Evolutionary conservation across 1,139 yeast genomes (phyloP).

Genomic region (Yamadazyma siamensis): DNA sequence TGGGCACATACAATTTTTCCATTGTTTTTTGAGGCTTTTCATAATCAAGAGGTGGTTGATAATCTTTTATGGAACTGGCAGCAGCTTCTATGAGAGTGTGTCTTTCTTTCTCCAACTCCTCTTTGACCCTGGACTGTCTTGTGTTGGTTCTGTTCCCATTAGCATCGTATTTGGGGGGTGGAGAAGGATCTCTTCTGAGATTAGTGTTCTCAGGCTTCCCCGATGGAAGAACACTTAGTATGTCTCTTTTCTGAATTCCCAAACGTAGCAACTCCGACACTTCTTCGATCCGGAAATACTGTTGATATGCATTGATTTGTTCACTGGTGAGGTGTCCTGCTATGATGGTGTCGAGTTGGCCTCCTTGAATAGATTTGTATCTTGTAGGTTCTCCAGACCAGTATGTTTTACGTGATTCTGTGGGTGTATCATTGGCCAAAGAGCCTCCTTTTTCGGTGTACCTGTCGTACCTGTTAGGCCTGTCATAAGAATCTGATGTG

Average conservation of each 20-base stretch:
- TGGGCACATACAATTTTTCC: constrained; percentile 85
- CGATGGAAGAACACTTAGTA: constrained; percentile 36
- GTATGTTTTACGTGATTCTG: no score
- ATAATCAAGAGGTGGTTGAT: constrained; percentile 77
- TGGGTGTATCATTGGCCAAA: no score
- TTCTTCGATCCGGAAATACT: constrained; percentile 75
- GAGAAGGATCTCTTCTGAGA: constrained; percentile 69
- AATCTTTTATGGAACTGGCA: constrained; percentile 69
- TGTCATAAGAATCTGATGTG: no score
- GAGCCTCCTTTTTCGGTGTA: no score
- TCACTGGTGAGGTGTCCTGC: constrained; percentile 70
- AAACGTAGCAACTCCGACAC: constrained; percentile 46
- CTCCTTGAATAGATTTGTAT: constrained; percentile 26
- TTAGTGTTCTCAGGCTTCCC: constrained; percentile 23
- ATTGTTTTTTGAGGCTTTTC: constrained; percentile 64
- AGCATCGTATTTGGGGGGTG: constrained; percentile 87
- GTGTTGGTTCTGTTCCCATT: constrained; percentile 85
- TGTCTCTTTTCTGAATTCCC: constrained; percentile 51
- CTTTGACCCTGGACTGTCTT: constrained; percentile 62
- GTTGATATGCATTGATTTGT: constrained; percentile 79
- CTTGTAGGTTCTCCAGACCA: constrained; percentile 45
- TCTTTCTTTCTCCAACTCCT: constrained; percentile 72
- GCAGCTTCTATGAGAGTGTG: constrained; percentile 75
- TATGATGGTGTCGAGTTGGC: constrained; percentile 37
- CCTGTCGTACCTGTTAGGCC: no score